A percentile compares a stretch with the other conserved stretches of the same genome.
These are phyloP conservation scores for Spathaspora passalidarum DNA, from an alignment of 805 yeast species.

Conservation along the genomic window DNA sequence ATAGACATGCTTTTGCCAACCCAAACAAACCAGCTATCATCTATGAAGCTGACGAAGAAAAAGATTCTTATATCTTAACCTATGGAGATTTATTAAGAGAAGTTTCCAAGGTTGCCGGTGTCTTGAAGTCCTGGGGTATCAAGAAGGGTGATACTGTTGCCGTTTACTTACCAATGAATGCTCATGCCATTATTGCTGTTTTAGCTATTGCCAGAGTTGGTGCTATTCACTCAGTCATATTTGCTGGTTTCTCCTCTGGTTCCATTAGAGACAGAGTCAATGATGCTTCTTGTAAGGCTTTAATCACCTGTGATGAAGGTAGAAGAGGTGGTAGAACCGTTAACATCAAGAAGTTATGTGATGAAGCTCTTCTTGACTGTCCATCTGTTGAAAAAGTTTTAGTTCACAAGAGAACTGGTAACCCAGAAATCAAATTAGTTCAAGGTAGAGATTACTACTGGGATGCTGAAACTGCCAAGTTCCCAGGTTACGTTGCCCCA, in stretches of 20 bases:
- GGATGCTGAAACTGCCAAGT: constrained; percentile 66
- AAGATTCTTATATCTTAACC: constrained; percentile 58
- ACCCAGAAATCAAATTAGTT: constrained; percentile 46
- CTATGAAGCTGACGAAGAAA: constrained; percentile 80
- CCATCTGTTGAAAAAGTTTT: constrained; percentile 68
- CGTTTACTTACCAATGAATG: constrained; percentile 82
- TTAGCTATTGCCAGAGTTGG: constrained; percentile 79
- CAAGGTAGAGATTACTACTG: constrained; percentile 71
- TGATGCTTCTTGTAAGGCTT: constrained; percentile 69
- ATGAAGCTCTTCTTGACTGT: constrained; percentile 68
- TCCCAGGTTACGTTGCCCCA: constrained; percentile 69
- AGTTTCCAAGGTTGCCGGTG: constrained; percentile 70
- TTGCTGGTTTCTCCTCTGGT: constrained; percentile 80
- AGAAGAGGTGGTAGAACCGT: constrained; percentile 80
- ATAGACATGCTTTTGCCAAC: constrained; percentile 68
- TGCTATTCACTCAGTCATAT: constrained; percentile 80
- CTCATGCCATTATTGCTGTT: constrained; percentile 72
- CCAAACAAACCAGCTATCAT: constrained; percentile 75
- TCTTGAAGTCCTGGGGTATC: constrained; percentile 62
- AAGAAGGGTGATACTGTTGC: constrained; percentile 84
- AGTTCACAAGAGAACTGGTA: constrained; percentile 74
- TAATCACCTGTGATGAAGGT: constrained; percentile 80
- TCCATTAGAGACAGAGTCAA: constrained; percentile 68
- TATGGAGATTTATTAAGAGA: constrained; percentile 69
- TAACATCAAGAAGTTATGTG: constrained; percentile 78